phyloP scores from a whole-genome alignment of 495 filamentous ascomycete genomes.

The Bathelium albidoporum region DNA sequence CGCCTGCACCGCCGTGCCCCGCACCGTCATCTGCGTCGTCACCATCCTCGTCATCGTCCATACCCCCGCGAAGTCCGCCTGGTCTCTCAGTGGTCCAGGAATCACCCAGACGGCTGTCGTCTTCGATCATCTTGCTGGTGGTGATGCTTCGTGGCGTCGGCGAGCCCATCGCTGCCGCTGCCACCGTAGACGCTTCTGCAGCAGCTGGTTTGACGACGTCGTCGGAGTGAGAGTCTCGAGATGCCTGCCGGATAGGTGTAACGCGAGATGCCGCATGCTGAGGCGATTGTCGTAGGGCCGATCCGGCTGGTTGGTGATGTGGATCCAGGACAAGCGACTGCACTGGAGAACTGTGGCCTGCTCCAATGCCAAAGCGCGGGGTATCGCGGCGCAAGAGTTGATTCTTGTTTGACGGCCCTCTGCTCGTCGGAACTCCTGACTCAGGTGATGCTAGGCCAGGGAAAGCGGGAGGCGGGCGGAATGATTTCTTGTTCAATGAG shows the following conservation, averaged over 20 bases:
- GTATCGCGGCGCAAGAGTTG: slow-evolving; percentile 19
- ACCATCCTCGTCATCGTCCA: slow-evolving; percentile 39
- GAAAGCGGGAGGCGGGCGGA: slow-evolving; percentile 58
- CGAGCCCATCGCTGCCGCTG: not conserved
- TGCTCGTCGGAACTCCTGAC: not conserved
- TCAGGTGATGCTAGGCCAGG: slow-evolving; percentile 56
- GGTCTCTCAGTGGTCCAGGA: slow-evolving; percentile 52
- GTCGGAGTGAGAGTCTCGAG: slow-evolving; percentile 29
- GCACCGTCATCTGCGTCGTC: slow-evolving; percentile 30
- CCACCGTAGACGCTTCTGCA: slow-evolving; percentile 6
- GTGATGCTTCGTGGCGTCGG: slow-evolving; percentile 22
- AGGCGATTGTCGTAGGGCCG: slow-evolving; percentile 35
- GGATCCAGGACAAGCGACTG: slow-evolving; percentile 72
- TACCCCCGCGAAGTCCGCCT: slow-evolving; percentile 33
- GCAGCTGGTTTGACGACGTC: slow-evolving; percentile 38
- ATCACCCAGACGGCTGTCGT: slow-evolving; percentile 51
- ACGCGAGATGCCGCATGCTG: slow-evolving; percentile 35
- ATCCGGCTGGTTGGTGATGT: slow-evolving; percentile 67
- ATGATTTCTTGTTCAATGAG: not conserved
- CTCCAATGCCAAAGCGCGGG: slow-evolving; percentile 26
- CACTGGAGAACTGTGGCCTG: slow-evolving; percentile 43
- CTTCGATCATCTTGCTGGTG: slow-evolving; percentile 35
- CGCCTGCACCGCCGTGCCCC: slow-evolving; percentile 45
- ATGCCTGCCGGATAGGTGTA: slow-evolving; percentile 26
- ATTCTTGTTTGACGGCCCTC: slow-evolving; percentile 18